Evolutionary conservation across 495 filamentous ascomycete genomes (phyloP).

Genomic region (Aspergillus funiculosus): DNA sequence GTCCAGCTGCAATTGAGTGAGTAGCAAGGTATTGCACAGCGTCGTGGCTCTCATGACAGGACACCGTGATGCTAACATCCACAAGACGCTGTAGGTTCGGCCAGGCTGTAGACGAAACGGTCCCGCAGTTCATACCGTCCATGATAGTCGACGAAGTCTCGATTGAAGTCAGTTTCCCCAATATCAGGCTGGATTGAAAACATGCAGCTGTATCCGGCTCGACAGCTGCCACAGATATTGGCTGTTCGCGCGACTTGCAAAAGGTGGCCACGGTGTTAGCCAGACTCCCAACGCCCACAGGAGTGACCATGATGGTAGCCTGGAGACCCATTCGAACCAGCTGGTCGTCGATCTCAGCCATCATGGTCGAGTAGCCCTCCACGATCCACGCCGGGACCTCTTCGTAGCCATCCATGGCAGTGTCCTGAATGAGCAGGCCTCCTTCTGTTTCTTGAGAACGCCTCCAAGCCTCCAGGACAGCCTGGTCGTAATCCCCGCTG

Average conservation of each 20-base stretch:
- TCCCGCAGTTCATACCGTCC: constrained; percentile 64
- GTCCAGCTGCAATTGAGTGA: constrained; percentile 48
- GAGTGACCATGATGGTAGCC: constrained; percentile 44
- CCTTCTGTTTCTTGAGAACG: constrained; percentile 25
- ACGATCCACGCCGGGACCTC: constrained; percentile 65
- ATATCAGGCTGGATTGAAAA: constrained; percentile 46
- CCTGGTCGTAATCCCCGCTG: constrained; percentile 55
- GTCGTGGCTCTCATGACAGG: constrained; percentile 49
- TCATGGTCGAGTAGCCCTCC: constrained; percentile 66
- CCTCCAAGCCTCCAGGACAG: constrained; percentile 42
- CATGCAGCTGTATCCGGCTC: constrained; percentile 61
- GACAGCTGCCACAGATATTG: constrained; percentile 48
- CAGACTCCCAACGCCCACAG: constrained; percentile 61
- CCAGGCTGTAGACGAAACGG: constrained; percentile 59
- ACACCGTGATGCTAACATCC: constrained; percentile 53
- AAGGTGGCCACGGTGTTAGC: constrained; percentile 55
- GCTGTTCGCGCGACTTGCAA: constrained; percentile 42
- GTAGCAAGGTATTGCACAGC: constrained; percentile 46
- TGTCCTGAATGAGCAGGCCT: constrained; percentile 59
- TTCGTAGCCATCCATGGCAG: constrained; percentile 55
- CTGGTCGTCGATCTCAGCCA: constrained; percentile 56
- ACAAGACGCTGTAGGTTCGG: constrained; percentile 47
- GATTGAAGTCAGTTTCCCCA: constrained; percentile 38
- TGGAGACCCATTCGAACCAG: constrained; percentile 27
- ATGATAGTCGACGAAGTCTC: constrained; percentile 55